Base-by-base conservation (phyloP, 2,329 filamentous ascomycete species). In the Raffaelea ambrosiae region DNA sequence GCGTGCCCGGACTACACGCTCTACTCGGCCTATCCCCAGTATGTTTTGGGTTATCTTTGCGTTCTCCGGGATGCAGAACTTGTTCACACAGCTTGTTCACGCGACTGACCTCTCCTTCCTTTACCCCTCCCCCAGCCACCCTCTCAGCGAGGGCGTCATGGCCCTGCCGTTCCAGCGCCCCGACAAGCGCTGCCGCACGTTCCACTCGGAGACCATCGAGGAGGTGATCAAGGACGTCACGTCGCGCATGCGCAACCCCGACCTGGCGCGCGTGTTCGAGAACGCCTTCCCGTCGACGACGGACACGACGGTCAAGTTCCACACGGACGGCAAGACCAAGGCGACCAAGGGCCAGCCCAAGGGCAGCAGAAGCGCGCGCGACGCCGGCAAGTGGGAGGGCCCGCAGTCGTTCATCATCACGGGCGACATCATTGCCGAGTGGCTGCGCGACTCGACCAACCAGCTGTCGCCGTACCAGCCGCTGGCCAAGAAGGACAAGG, bases 221-320 rank as follows among this genome's bases (percentile, higher is more conserved):
- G 76, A 86, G 59, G 86, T 96, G 45, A 96, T 98, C 53, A 65
- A 80, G 26, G 82, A 96, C 56, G 74, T 98, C 55, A 93, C 84
- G 5, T 74, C 78, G 23, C 83, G 80, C 46, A 86, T 98, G 69
- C 75, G 83, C 50, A 84, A 97, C 59, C 84, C 84, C 16, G 93
- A 97, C 58, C 77, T 98, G 13, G 91, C 91, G 3, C 82, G 90
- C 22, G 72, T 98, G 11, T 98, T 98, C 62, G 88, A 95, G 62
- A 98, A 98, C 61, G 83, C 91, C 2, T 97, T 94, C 55, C 91
- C 91, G 4, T 95, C 93, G 52, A 91, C 87, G 0, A 79, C 93
- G 3, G 89, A 95, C 60, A 95, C 89, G 0, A 95, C 89, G 0
- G 79, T 95, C 54, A 81, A 86, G 58, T 95, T 91, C 76, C 89